Base-by-base conservation (phyloP, 331 rosid species). In the Cucumis variabilis region DNA sequence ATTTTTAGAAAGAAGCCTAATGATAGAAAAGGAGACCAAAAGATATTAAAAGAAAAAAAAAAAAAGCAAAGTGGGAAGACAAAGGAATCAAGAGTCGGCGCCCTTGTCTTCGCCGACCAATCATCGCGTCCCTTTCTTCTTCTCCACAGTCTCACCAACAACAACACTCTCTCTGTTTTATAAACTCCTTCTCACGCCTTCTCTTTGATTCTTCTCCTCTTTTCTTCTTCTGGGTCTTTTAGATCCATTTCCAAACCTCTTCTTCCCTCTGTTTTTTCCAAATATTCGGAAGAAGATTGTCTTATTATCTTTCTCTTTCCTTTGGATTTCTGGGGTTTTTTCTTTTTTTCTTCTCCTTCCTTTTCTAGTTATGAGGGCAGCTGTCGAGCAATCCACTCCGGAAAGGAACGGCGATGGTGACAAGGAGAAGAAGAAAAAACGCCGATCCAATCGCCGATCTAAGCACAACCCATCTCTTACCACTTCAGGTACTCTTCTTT, bases 371-470 rank as follows among this genome's bases (percentile, higher is more conserved):
- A 97, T 93, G 99, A 95, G 80, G 70, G 88, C 86, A 11, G 71
- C 89, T 23, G 87, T 88, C 33, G 98, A 93, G 53, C 93, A 90
- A 88, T 88, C 93, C 9, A 85, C 88, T 84, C 86, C 74, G n/a
- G 95, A 96, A 71, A 92, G 93, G 84, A 87, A 87, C 60, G 96
- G 93, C 21, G 93, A 93, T 25, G 95, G 87, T 28, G 99, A 94
- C 24, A 95, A 97, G 91, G 98, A 97, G 19, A 95, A 93, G 95
- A 97, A 91, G 94, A 97, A 94, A 94, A 94, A 87, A 63, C 98
- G 96, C 30, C 93, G 96, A 88, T 87, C 96, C 86, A 89, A 84
- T 91, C 98, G 98, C 28, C 96, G 98, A 87, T 83, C 92, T 63
- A 94, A 90, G 77, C 98, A 93, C 68, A 89, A 81, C 89, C 80